These are phyloP conservation scores for Aspergillus bridgeri DNA, from an alignment of 495 filamentous ascomycete genomes.

Conservation along the genomic window DNA sequence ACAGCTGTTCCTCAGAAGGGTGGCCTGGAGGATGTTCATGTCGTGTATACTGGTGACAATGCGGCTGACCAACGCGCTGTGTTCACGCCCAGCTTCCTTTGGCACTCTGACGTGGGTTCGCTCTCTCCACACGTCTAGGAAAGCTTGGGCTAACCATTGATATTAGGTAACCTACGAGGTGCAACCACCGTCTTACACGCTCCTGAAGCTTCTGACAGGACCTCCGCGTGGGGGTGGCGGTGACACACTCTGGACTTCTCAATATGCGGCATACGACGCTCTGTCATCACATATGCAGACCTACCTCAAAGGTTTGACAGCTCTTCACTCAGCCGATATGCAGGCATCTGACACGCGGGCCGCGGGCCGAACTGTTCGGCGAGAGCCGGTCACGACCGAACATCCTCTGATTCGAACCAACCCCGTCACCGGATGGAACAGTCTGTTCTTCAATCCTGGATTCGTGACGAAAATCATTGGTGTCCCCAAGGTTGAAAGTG, in stretches of 20 bases:
- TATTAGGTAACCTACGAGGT: constrained; percentile 65
- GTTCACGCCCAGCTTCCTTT: constrained; percentile 51
- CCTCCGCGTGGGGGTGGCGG: constrained; percentile 67
- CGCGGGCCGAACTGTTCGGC: constrained; percentile 59
- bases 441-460: constrained; percentile 72
- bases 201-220: constrained; percentile 64
- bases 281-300: constrained; percentile 67
- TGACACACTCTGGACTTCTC: constrained; percentile 72
- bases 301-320: constrained; percentile 66
- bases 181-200: constrained; percentile 75
- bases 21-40: constrained; percentile 66
- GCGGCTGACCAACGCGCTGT: constrained; percentile 55
- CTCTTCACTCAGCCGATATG: constrained; percentile 67
- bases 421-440: constrained; percentile 73
- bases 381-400: constrained; percentile 60
- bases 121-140: not conserved
- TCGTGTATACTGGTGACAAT: constrained; percentile 63
- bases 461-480: constrained; percentile 74
- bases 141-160: constrained; percentile 17
- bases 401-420: constrained; percentile 72
- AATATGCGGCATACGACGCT: constrained; percentile 68
- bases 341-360: constrained; percentile 64
- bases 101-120: constrained; percentile 58
- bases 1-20: constrained; percentile 55
- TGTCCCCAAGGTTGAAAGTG: constrained; percentile 60